phyloP scores from a whole-genome alignment of 2,329 filamentous ascomycete species.

The Sporothrix mexicana region DNA sequence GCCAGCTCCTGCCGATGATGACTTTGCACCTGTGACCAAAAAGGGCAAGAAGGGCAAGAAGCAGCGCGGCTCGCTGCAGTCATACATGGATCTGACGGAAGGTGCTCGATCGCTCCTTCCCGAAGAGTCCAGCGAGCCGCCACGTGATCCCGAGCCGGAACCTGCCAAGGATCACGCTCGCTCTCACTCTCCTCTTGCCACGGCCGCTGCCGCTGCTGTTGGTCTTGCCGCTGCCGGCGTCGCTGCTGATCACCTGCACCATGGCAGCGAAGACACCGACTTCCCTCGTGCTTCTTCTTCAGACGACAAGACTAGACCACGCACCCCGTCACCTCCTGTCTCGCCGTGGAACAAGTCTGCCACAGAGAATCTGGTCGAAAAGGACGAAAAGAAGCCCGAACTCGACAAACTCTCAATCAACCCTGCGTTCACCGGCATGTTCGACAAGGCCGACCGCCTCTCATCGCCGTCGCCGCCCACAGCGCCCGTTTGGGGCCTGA shows the following conservation, averaged over 20 bases:
- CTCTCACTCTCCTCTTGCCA: neutral
- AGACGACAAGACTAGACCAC: neutral
- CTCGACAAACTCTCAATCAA: slow-evolving; percentile 39
- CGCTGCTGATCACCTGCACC: neutral
- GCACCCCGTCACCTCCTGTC: neutral
- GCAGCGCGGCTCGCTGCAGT: slow-evolving; percentile 21
- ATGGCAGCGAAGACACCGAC: slow-evolving; percentile 19
- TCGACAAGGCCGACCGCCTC: slow-evolving; percentile 29
- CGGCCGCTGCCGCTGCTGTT: slow-evolving; percentile 1
- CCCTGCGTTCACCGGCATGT: slow-evolving; percentile 37
- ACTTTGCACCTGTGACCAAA: slow-evolving; percentile 9
- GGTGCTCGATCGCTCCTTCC: slow-evolving; percentile 25
- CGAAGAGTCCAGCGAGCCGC: slow-evolving; percentile 26
- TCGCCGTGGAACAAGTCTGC: neutral
- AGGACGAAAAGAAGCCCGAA: neutral
- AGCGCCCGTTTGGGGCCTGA: slow-evolving; percentile 42
- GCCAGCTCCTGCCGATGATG: slow-evolving; percentile 1
- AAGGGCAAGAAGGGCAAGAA: slow-evolving; percentile 30
- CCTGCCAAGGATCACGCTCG: neutral
- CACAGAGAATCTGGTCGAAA: neutral
- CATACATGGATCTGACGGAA: slow-evolving; percentile 16
- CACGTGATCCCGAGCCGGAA: neutral
- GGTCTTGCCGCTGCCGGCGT: neutral
- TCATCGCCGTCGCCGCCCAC: slow-evolving; percentile 31
- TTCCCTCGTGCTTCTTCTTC: neutral